Evolutionary conservation across 805 yeast genomes (phyloP).

Genomic region (Candida ficus): DNA sequence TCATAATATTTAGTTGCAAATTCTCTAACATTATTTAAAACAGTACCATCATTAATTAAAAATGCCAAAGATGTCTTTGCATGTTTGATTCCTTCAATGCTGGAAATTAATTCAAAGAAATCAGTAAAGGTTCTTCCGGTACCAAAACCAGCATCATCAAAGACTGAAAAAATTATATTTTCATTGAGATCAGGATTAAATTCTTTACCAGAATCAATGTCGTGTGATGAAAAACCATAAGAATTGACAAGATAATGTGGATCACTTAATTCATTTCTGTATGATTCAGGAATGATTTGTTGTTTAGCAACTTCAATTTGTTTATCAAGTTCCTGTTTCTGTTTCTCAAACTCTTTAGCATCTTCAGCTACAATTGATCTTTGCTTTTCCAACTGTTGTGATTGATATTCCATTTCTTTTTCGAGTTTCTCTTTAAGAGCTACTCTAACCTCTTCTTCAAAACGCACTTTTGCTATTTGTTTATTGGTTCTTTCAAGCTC

Average conservation of each 20-base stretch:
- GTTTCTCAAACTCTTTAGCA: too few species aligned
- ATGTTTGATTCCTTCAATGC: slow-evolving; percentile 22
- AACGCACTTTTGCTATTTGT: too few species aligned
- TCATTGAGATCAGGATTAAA: slow-evolving; percentile 9
- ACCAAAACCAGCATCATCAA: slow-evolving; percentile 34
- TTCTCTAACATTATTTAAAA: neutral
- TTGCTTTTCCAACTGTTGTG: neutral
- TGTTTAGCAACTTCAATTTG: neutral
- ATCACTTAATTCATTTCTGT: neutral
- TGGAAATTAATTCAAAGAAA: slow-evolving; percentile 27
- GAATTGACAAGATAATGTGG: neutral
- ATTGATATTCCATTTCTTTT: neutral
- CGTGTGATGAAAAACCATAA: neutral
- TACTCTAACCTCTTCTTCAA: too few species aligned
- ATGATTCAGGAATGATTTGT: neutral
- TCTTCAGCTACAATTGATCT: too few species aligned
- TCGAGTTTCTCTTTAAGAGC: neutral
- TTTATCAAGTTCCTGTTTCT: too few species aligned
- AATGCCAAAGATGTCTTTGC: slow-evolving; percentile 21
- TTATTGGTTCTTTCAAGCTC: too few species aligned
- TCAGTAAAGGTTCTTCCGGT: slow-evolving; percentile 27
- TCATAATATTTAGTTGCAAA: too few species aligned
- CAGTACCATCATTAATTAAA: slow-evolving; percentile 8
- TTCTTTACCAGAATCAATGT: neutral
- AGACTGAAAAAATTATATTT: slow-evolving; percentile 20